Evolutionary conservation across 768 basidiomycete species (phyloP).

Genomic region (Mycena floridula): DNA sequence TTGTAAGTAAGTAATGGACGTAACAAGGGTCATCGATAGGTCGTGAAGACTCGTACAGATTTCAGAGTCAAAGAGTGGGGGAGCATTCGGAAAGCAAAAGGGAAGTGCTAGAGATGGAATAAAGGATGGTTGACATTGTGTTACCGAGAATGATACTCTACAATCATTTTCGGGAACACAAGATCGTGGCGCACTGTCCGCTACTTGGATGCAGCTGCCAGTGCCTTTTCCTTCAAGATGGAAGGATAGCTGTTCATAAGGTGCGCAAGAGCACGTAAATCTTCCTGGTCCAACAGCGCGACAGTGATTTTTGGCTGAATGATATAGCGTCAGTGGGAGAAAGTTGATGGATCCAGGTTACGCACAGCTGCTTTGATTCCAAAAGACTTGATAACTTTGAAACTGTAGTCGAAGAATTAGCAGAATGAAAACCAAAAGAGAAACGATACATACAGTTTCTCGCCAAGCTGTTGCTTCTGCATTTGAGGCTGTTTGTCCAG

Average conservation of each 20-base stretch:
- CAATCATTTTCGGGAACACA: too few species aligned
- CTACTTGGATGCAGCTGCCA: constrained; percentile 21
- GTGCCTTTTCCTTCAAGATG: constrained; percentile 74
- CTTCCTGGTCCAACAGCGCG: constrained; percentile 75
- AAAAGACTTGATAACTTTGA: constrained; percentile 66
- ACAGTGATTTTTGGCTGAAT: constrained; percentile 90
- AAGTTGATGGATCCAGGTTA: constrained; percentile 17
- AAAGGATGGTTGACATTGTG: too few species aligned
- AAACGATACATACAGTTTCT: constrained; percentile 54
- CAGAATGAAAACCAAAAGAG: constrained; percentile 2
- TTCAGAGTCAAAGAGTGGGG: too few species aligned
- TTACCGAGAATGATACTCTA: too few species aligned
- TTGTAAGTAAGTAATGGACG: too few species aligned
- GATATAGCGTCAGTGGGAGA: constrained; percentile 33
- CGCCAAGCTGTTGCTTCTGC: constrained; percentile 78
- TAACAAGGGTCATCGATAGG: too few species aligned
- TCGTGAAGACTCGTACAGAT: too few species aligned
- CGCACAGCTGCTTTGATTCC: constrained; percentile 80
- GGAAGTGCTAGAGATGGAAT: too few species aligned
- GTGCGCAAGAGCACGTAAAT: constrained; percentile 76
- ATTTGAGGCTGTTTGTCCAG: constrained; percentile 45
- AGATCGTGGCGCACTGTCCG: too few species aligned
- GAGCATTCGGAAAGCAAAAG: too few species aligned
- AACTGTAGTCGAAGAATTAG: constrained; percentile 19
- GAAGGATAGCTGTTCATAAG: constrained; percentile 83